A percentile compares a stretch with the other conserved stretches of the same genome.
Conservation (phyloP, 2,329 filamentous ascomycete genomes). For the Penicillium sp. region DNA sequence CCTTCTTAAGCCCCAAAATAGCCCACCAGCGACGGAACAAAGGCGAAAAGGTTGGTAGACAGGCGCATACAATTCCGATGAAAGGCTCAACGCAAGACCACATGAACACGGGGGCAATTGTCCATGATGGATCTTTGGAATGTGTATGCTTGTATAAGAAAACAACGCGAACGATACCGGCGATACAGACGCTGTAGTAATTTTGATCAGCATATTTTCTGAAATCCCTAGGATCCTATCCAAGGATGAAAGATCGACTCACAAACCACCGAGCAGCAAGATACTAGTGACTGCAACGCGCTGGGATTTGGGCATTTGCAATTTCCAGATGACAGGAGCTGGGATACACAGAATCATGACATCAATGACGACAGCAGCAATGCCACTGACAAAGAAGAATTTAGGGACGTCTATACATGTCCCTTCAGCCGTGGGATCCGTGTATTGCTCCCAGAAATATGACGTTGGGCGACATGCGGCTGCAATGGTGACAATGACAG, state of each 20-base stretch:
- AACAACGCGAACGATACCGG: conserved; percentile 9
- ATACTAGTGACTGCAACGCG: conserved; percentile 32
- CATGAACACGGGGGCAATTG: conserved; percentile 10
- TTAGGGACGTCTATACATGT: conserved; percentile 28
- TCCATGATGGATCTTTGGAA: conserved; percentile 3
- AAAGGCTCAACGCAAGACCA: conserved; percentile 14
- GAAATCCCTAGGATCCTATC: too few relatives aligned
- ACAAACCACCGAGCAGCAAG: conserved; percentile 35
- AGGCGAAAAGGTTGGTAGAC: conserved; percentile 5
- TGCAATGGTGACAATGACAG: conserved; percentile 16
- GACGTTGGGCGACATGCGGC: conserved; percentile 5
- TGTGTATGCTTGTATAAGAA: not conserved
- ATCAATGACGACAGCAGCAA: conserved; percentile 33
- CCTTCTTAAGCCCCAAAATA: not conserved
- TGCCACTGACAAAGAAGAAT: conserved; percentile 30
- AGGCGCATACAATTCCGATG: conserved; percentile 11
- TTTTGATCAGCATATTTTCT: not conserved
- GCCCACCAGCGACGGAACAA: conserved; percentile 13
- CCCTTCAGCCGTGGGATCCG: conserved; percentile 12
- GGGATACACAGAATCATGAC: conserved; percentile 33
- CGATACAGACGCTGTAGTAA: conserved; percentile 7
- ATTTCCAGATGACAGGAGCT: conserved; percentile 29
- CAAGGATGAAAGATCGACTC: conserved; percentile 8
- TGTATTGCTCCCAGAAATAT: conserved; percentile 6
- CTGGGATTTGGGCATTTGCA: conserved; percentile 32